These are phyloP conservation scores for Telopea speciosissima DNA, from an alignment of 177 flowering plant genomes.

Conservation along the genomic window DNA sequence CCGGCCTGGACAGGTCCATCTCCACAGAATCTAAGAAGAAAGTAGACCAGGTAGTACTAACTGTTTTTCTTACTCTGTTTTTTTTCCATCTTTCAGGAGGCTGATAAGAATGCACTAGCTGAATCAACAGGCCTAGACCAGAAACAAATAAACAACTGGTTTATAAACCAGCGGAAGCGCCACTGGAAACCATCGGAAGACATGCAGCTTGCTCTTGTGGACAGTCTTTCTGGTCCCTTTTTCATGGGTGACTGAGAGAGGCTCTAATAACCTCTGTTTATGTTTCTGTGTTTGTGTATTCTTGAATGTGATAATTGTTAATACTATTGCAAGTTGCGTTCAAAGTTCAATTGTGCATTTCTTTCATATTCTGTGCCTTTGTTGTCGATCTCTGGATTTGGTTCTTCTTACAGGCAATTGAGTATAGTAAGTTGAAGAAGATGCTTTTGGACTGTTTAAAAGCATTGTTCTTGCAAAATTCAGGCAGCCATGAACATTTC, in stretches of 20 bases:
- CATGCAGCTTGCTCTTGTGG: constrained; percentile 48
- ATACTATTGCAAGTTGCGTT: background rate
- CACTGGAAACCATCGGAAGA: constrained; percentile 74
- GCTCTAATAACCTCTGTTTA: background rate
- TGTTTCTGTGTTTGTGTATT: background rate
- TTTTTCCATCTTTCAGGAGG: constrained; percentile 39
- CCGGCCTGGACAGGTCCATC: no score
- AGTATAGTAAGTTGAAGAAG: no score
- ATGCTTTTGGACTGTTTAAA: background rate
- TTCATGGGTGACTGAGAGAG: constrained; percentile 28
- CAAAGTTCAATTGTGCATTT: background rate
- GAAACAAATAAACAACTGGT: constrained; percentile 77
- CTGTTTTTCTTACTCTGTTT: background rate
- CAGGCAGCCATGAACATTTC: background rate
- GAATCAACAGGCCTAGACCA: constrained; percentile 58
- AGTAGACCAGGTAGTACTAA: background rate
- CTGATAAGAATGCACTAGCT: constrained; percentile 51
- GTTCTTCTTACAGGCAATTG: background rate
- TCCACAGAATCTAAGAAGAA: background rate
- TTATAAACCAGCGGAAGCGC: constrained; percentile 64
- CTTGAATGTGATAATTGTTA: background rate
- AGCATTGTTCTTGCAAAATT: no score
- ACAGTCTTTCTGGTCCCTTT: constrained; percentile 34
- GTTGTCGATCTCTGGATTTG: background rate
- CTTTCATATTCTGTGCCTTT: background rate